Conservation (phyloP, 1,284 basidiomycete genomes). For the Earliella scabrosa region DNA sequence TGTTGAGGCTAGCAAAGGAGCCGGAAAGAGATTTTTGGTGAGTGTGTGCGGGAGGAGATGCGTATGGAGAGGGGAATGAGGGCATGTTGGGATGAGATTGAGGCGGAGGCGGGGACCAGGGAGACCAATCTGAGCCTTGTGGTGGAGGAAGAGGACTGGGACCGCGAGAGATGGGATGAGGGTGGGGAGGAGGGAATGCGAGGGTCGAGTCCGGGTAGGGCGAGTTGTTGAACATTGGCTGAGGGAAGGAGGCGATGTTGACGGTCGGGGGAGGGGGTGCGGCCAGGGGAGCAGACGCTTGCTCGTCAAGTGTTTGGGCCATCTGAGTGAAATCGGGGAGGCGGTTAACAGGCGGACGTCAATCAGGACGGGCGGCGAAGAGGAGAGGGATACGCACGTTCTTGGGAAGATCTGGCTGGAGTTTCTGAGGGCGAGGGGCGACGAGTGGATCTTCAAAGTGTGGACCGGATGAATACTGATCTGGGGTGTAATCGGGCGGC, state of each 20-base stretch:
- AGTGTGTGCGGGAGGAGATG: constrained; percentile 25
- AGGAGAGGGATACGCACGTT: constrained; percentile 51
- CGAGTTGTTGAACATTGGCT: constrained; percentile 20
- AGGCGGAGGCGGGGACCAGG: constrained; percentile 35
- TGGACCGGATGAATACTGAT: constrained; percentile 38
- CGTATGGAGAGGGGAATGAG: constrained; percentile 21
- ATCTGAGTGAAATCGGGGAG: constrained; percentile 47
- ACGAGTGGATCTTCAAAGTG: constrained; percentile 64
- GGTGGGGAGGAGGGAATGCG: constrained; percentile 29
- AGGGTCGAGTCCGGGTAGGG: constrained; percentile 16
- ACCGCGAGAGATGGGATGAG: constrained; percentile 25
- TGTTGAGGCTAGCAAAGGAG: constrained; percentile 26
- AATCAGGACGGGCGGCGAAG: neutral
- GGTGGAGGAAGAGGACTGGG: constrained; percentile 34
- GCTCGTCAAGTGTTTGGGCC: constrained; percentile 56
- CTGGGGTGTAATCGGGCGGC: constrained; percentile 39
- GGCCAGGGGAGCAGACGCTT: constrained; percentile 24
- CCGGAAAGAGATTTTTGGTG: constrained; percentile 27
- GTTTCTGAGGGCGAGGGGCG: constrained; percentile 68
- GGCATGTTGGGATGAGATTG: constrained; percentile 26
- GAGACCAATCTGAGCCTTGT: constrained; percentile 35
- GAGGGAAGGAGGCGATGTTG: constrained; percentile 11
- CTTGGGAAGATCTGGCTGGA: constrained; percentile 64
- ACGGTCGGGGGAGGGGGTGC: neutral
- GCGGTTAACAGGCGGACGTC: constrained; percentile 10